phyloP scores from a whole-genome alignment of 2,329 filamentous ascomycete genomes.

The Arthroderma uncinatum region DNA sequence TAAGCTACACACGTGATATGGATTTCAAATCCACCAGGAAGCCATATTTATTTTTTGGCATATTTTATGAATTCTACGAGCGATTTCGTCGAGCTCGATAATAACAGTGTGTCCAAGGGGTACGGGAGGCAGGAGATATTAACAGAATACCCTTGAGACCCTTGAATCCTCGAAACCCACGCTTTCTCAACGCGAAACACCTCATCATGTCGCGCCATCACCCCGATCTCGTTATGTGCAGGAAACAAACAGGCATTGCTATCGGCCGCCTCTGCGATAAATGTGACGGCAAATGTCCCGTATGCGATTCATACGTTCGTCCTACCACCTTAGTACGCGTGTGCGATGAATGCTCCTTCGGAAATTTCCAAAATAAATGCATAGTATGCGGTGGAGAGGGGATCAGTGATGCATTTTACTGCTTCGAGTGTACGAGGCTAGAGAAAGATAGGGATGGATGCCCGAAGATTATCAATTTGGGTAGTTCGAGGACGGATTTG shows the following conservation, averaged over 20 bases:
- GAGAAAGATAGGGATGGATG: conserved; percentile 97
- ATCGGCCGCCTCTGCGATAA: conserved; percentile 99
- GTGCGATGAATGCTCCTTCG: conserved; percentile 98
- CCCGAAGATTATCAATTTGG: conserved; percentile 98
- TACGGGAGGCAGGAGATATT: too few relatives aligned
- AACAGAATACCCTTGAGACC: too few relatives aligned
- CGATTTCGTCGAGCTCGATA: too few relatives aligned
- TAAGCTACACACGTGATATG: too few relatives aligned
- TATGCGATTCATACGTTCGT: conserved; percentile 97
- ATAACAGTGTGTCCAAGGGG: too few relatives aligned
- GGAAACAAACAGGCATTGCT: conserved; percentile 93
- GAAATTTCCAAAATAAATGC: conserved; percentile 99
- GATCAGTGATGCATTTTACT: conserved; percentile 97
- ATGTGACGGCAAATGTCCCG: conserved; percentile 98
- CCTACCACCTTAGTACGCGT: conserved; percentile 95
- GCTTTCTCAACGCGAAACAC: background rate
- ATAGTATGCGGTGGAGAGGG: conserved; percentile 97
- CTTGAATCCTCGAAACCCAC: too few relatives aligned
- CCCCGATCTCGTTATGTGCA: conserved; percentile 98
- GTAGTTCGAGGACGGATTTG: conserved; percentile 89
- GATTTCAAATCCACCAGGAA: too few relatives aligned
- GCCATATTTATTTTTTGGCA: too few relatives aligned
- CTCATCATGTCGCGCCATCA: conserved; percentile 79
- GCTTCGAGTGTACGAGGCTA: conserved; percentile 92
- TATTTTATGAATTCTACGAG: too few relatives aligned